Base-by-base conservation (phyloP, 1,139 yeast genomes). In the Debaryomycetaceae sp. region DNA sequence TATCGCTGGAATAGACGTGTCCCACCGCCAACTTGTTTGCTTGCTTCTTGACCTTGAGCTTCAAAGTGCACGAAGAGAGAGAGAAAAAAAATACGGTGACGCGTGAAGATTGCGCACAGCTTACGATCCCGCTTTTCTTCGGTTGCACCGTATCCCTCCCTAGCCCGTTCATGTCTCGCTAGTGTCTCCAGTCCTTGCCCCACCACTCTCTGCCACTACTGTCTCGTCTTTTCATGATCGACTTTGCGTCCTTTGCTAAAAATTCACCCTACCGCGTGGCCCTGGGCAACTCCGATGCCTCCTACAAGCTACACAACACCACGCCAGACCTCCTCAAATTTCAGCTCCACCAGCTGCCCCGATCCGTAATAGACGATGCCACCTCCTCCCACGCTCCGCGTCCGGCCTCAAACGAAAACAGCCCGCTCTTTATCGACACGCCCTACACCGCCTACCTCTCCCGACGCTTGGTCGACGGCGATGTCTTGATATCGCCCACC, bases 251-350 rank as follows among this genome's bases (percentile, higher is more conserved):
- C 4, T 54, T 61, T 33, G 44, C 49, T 35, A 57, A 52, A 37
- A 52, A 40, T 35, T 59, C 68, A 7, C 69, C 69, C 12, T 63
- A 58, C 37, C 54, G 49, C 31, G 46, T 51, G 20, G 47, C 56
- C 8, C 59, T 55, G 37, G 47, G 45, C 26, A 56, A 53, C 32
- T 38, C 49, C 23, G 28, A 28, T 24, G 41, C 27, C 25, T 39
- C 41, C 30, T 58, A 51, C 38, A 55, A 53, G 32, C 42, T 58
- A 26, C 35, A 47, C 33, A 58, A 60, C 32, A 58, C 66, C 18
- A 62, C 69, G 1, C 58, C 65, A 0, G 70, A 64, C 3, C 47
- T 63, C 19, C 53, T 64, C 34, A 62, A 62, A 40, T 63, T 62
- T 34, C 70, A 63, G 41, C 49, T 64, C 24, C 67, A 60, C 39